Conservation (phyloP, 75 land plant species). For the Selaginella moellendorffii region DNA sequence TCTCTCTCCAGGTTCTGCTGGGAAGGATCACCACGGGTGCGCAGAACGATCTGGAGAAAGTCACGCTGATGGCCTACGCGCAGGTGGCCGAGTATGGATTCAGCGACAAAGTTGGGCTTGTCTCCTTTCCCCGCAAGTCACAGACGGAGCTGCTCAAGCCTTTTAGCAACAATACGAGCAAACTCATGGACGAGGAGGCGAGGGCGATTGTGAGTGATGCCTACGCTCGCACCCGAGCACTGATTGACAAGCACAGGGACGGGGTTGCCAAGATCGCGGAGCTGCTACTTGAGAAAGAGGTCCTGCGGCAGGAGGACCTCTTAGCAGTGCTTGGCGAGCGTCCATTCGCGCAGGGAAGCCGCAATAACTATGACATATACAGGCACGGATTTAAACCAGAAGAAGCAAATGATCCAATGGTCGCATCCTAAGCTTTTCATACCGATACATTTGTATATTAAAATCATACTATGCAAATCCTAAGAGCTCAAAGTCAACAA, state of each 20-base stretch:
- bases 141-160: not conserved
- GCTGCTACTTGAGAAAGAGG: not conserved
- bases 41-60: slow-evolving; percentile 4
- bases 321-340: not conserved
- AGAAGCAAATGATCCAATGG: too few species aligned
- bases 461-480: too few species aligned
- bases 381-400: too few species aligned
- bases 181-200: not conserved
- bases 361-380: too few species aligned
- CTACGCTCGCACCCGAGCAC: not conserved
- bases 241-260: not conserved
- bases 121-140: not conserved
- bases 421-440: too few species aligned
- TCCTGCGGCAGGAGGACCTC: not conserved
- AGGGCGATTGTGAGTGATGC: not conserved
- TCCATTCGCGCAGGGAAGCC: too few species aligned
- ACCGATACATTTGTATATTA: too few species aligned
- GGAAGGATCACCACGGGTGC: slow-evolving; percentile 6
- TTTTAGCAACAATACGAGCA: not conserved
- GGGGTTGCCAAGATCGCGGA: not conserved
- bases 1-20: not conserved
- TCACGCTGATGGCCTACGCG: not conserved
- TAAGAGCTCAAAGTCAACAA: too few species aligned
- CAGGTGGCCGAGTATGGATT: not conserved
- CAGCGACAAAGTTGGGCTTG: not conserved